phyloP scores from a whole-genome alignment of 192 early-diverging fungal genomes.

The Coemansia sp. region DNA sequence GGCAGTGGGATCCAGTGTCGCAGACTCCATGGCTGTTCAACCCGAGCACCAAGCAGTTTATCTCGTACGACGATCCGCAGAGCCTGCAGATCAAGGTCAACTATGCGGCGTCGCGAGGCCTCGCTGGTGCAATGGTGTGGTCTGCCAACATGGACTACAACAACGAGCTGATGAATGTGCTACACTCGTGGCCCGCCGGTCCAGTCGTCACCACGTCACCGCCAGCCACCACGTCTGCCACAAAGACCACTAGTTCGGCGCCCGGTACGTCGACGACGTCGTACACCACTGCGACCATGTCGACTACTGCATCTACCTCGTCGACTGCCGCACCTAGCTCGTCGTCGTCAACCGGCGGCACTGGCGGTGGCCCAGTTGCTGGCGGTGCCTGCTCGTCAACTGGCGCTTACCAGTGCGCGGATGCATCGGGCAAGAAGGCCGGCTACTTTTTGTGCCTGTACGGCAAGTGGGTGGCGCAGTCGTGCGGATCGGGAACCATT shows the following conservation, averaged over 20 bases:
- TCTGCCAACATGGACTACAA: slow-evolving; percentile 58
- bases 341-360: not conserved
- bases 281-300: not conserved
- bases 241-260: slow-evolving; percentile 2
- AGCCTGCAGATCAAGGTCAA: slow-evolving; percentile 61
- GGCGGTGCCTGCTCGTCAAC: slow-evolving; percentile 14
- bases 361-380: slow-evolving; percentile 14
- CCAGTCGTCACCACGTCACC: not conserved
- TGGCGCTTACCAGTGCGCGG: slow-evolving; percentile 19
- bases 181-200: slow-evolving; percentile 14
- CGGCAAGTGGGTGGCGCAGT: slow-evolving; percentile 22
- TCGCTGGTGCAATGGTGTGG: slow-evolving; percentile 70
- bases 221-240: slow-evolving; percentile 3
- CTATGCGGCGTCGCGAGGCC: slow-evolving; percentile 54
- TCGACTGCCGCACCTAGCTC: not conserved
- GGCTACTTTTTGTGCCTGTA: slow-evolving; percentile 31
- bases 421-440: slow-evolving; percentile 11
- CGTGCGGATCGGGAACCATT: slow-evolving; percentile 29
- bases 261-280: not conserved
- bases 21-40: slow-evolving; percentile 74
- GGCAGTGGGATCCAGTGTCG: slow-evolving; percentile 58
- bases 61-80: slow-evolving; percentile 68
- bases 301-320: not conserved
- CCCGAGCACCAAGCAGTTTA: slow-evolving; percentile 55
- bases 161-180: slow-evolving; percentile 52